Percentiles rank a stretch among this genome's conserved stretches.
These are phyloP conservation scores for Alternaria panax DNA, from an alignment of 2,329 filamentous ascomycete species.

Conservation along the genomic window DNA sequence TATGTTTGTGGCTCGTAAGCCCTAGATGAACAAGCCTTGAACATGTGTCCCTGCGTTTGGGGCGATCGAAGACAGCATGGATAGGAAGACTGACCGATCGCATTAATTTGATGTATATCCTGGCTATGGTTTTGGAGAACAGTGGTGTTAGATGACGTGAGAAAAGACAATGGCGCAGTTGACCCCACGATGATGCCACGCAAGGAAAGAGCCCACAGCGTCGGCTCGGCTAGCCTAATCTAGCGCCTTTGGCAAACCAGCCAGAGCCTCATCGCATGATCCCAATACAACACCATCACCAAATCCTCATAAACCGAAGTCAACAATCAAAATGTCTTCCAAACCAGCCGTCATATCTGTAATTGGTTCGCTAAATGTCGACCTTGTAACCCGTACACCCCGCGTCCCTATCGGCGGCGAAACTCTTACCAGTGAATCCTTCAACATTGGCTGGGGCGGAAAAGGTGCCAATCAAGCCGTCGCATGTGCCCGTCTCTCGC, in stretches of 20 bases:
- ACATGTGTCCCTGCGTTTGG: background rate
- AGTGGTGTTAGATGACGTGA: background rate
- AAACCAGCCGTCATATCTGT: conserved; percentile 70
- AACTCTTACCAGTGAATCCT: conserved; percentile 80
- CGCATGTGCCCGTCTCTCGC: conserved; percentile 82
- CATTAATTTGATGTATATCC: background rate
- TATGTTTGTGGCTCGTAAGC: background rate
- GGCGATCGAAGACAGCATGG: background rate
- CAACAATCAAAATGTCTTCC: conserved; percentile 26
- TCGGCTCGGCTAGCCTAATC: conserved; percentile 13
- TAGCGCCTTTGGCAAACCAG: conserved; percentile 8
- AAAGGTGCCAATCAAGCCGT: conserved; percentile 98
- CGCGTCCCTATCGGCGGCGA: conserved; percentile 86
- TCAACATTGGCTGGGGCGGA: conserved; percentile 82
- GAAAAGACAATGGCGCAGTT: background rate
- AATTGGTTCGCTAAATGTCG: conserved; percentile 92
- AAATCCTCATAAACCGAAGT: background rate
- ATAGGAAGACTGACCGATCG: background rate
- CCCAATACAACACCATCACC: background rate
- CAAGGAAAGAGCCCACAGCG: background rate
- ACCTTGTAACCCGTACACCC: conserved; percentile 86
- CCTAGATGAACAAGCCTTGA: background rate
- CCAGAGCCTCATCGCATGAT: conserved; percentile 7
- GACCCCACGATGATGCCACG: background rate
- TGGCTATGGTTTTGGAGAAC: background rate